A percentile compares a stretch with the other conserved stretches of the same genome.
phyloP scores from a whole-genome alignment of 176 grass and related monocot genomes.

The Musa troglodytarum region DNA sequence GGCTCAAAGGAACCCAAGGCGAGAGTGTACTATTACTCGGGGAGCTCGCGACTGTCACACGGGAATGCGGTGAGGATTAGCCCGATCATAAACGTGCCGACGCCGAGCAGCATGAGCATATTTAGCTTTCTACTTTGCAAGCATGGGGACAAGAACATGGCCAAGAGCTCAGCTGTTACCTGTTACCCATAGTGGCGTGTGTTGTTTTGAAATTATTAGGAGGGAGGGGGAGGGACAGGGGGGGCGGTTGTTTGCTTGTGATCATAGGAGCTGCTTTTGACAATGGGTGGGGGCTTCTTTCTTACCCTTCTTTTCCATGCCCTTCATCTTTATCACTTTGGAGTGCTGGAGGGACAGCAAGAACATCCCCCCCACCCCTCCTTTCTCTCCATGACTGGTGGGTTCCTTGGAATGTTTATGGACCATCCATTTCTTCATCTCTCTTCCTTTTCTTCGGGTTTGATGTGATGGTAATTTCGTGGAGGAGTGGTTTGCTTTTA shows the following conservation, averaged over 20 bases:
- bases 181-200: not conserved
- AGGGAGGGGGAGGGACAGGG: not conserved
- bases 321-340: not conserved
- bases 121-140: constrained; percentile 14
- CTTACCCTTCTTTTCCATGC: not conserved
- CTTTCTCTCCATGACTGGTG: not conserved
- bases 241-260: constrained; percentile 2
- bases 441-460: not conserved
- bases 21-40: constrained; percentile 16
- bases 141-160: constrained; percentile 14
- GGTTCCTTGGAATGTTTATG: not conserved
- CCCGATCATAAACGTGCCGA: constrained; percentile 12
- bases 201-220: constrained; percentile 4
- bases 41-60: not conserved
- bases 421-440: not conserved
- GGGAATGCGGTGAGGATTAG: constrained; percentile 10
- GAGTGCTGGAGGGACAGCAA: constrained; percentile 1
- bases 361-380: not conserved
- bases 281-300: not conserved
- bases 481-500: not conserved
- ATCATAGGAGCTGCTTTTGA: constrained; percentile 14
- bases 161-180: not conserved
- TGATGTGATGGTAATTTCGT: not conserved
- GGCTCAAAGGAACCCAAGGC: not conserved
- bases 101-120: not conserved